These are phyloP conservation scores for Circinella minor DNA, from an alignment of 371 early-diverging fungal species.

Conservation along the genomic window DNA sequence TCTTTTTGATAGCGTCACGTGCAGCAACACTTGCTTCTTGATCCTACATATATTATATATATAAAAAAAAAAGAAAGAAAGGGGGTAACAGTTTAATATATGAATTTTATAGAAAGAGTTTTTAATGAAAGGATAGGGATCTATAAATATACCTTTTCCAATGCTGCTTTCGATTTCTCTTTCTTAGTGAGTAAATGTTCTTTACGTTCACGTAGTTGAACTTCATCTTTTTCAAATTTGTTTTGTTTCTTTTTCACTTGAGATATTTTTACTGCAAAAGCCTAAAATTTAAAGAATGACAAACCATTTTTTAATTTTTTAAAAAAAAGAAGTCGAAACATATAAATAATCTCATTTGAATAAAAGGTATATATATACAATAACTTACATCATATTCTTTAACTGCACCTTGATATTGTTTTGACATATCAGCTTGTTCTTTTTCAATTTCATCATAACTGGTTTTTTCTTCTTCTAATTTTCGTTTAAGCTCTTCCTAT, in stretches of 20 bases:
- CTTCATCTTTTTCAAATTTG: slow-evolving; percentile 80
- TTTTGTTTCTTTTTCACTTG: slow-evolving; percentile 65
- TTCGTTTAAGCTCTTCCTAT: slow-evolving; percentile 54
- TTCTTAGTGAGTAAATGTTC: slow-evolving; percentile 78
- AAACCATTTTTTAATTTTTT: too few species aligned
- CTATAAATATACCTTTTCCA: slow-evolving; percentile 55
- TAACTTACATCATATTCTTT: slow-evolving; percentile 68
- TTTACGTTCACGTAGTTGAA: slow-evolving; percentile 77
- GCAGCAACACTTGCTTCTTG: slow-evolving; percentile 50
- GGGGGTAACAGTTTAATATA: too few species aligned
- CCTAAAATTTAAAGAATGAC: slow-evolving; percentile 27
- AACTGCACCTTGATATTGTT: slow-evolving; percentile 48
- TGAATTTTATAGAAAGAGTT: too few species aligned
- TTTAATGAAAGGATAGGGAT: too few species aligned
- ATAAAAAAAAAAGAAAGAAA: not conserved
- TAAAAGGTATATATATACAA: too few species aligned
- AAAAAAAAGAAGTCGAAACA: too few species aligned
- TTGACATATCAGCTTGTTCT: slow-evolving; percentile 63
- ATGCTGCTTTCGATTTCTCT: slow-evolving; percentile 67
- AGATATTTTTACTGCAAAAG: slow-evolving; percentile 58
- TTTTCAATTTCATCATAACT: slow-evolving; percentile 39
- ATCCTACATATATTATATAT: slow-evolving; percentile 45
- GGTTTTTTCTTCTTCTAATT: slow-evolving; percentile 45
- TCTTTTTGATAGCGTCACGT: slow-evolving; percentile 56
- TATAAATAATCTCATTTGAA: too few species aligned